These are phyloP conservation scores for Xerocomellus dryophilus DNA, from an alignment of 768 basidiomycete genomes.

Conservation along the genomic window DNA sequence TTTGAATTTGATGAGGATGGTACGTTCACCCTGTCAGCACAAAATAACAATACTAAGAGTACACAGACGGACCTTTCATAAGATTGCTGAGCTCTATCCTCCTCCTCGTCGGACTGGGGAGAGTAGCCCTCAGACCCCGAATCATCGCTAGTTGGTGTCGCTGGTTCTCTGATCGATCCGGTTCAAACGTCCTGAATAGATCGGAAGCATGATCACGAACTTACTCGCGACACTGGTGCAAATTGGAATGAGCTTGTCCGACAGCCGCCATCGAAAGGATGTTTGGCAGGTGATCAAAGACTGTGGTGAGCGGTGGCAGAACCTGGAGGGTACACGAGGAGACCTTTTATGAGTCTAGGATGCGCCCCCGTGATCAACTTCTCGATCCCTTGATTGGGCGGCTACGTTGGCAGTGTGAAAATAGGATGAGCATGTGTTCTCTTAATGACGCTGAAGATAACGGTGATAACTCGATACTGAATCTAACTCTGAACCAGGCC, in stretches of 20 bases:
- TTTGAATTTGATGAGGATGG: neutral
- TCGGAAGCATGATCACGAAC: neutral
- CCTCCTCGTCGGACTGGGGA: neutral
- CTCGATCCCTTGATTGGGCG: conserved; percentile 3
- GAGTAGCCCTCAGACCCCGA: neutral
- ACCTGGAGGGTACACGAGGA: neutral
- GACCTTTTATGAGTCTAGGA: conserved; percentile 20
- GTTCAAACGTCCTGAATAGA: neutral
- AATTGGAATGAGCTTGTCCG: neutral
- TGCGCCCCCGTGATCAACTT: neutral
- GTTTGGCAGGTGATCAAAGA: neutral
- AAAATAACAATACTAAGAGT: neutral
- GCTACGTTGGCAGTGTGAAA: conserved; percentile 6
- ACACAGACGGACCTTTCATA: neutral
- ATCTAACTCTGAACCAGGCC: neutral
- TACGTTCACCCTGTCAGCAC: neutral
- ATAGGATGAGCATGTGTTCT: conserved; percentile 3
- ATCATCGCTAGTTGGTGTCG: no score
- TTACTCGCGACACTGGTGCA: neutral
- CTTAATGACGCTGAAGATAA: conserved; percentile 19
- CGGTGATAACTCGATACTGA: neutral
- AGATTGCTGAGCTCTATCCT: neutral
- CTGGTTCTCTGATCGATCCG: no score
- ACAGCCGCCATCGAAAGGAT: neutral
- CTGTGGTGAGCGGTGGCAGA: neutral